These are phyloP conservation scores for Theobroma grandiflorum DNA, from an alignment of 441 rosid genomes.

Conservation along the genomic window DNA sequence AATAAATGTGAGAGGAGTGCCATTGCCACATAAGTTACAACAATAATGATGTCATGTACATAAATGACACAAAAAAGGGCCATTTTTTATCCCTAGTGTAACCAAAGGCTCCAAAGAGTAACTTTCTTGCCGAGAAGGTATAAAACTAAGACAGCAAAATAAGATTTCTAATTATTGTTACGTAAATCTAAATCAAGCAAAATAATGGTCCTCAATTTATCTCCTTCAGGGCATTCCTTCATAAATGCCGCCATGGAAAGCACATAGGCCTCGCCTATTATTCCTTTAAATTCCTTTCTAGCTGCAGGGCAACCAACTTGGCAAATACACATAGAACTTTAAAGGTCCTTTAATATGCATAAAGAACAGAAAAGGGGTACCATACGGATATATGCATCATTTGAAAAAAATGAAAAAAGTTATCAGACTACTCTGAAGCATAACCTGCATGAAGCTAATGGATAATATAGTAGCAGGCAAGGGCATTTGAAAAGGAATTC, in stretches of 20 bases:
- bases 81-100: background rate
- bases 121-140: background rate
- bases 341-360: background rate
- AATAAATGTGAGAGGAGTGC: background rate
- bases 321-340: background rate
- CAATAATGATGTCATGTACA: background rate
- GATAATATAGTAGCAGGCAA: background rate
- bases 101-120: background rate
- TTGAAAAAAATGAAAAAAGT: background rate
- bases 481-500: background rate
- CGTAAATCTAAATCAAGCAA: background rate
- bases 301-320: background rate
- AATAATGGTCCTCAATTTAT: background rate
- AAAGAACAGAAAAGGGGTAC: background rate
- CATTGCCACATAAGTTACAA: background rate
- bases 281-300: background rate
- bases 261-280: background rate
- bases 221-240: background rate
- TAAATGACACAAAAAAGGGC: background rate
- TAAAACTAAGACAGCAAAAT: background rate
- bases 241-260: background rate
- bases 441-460: background rate
- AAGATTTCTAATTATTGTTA: no score
- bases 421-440: background rate
- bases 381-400: background rate